These are phyloP conservation scores for Ophiosphaerella korrae DNA, from an alignment of 2,329 filamentous ascomycete genomes.

Conservation along the genomic window DNA sequence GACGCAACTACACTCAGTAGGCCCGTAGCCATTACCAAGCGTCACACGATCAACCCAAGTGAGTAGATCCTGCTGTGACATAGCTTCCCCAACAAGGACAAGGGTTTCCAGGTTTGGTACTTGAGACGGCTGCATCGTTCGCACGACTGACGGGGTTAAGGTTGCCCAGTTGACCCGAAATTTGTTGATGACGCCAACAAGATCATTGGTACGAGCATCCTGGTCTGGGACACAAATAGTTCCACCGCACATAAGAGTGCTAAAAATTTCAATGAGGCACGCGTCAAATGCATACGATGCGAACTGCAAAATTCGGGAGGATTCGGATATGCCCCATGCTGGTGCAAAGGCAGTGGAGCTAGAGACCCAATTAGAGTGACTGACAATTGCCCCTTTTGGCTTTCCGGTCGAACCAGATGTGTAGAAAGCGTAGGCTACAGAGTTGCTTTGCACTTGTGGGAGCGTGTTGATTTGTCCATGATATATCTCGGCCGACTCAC, in stretches of 20 bases:
- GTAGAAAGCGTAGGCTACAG: conserved; percentile 66
- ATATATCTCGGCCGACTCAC: conserved; percentile 48
- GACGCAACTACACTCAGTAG: conserved; percentile 45
- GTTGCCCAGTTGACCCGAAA: conserved; percentile 50
- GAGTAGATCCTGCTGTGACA: conserved; percentile 40
- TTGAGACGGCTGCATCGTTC: conserved; percentile 35
- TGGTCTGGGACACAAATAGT: conserved; percentile 57
- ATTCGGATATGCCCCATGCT: conserved; percentile 50
- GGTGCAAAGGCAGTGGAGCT: conserved; percentile 34
- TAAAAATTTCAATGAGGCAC: conserved; percentile 54
- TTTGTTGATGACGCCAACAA: conserved; percentile 48
- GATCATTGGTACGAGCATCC: conserved; percentile 53
- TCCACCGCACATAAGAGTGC: conserved; percentile 53
- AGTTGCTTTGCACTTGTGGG: conserved; percentile 48
- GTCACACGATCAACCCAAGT: conserved; percentile 45
- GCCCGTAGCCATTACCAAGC: conserved; percentile 49
- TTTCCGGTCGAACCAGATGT: conserved; percentile 62
- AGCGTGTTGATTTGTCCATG: conserved; percentile 34
- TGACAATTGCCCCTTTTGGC: conserved; percentile 66
- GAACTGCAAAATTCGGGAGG: conserved; percentile 62
- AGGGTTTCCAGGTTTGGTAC: conserved; percentile 34
- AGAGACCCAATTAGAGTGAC: conserved; percentile 64
- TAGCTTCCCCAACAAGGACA: conserved; percentile 39
- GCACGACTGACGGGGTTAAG: conserved; percentile 51
- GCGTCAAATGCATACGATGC: conserved; percentile 54